phyloP scores from a whole-genome alignment of 306 rosid species.

The Cicer pinnatifidum region DNA sequence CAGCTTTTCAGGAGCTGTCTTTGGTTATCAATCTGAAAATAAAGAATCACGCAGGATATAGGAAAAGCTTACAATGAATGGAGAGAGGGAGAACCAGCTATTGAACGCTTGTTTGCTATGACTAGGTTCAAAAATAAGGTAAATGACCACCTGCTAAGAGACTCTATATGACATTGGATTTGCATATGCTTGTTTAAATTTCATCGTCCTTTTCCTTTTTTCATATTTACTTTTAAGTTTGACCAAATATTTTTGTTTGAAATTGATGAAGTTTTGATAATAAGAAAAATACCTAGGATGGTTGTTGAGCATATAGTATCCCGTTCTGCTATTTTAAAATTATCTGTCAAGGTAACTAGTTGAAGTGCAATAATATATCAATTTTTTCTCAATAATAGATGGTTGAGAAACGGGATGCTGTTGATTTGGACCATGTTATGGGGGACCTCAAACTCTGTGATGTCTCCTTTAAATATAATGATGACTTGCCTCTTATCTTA shows the following conservation, averaged over 20 bases:
- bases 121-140: constrained; percentile 67
- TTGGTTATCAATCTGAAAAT: constrained; percentile 63
- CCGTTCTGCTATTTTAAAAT: constrained; percentile 17
- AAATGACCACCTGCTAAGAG: constrained; percentile 21
- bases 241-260: constrained; percentile 25
- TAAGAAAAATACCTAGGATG: background rate
- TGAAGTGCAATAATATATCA: constrained; percentile 33
- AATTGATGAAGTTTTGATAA: constrained; percentile 14
- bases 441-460: constrained; percentile 79
- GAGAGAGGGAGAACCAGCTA: constrained; percentile 92
- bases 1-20: constrained; percentile 57
- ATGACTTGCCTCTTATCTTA: constrained; percentile 61
- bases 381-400: constrained; percentile 58
- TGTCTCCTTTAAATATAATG: constrained; percentile 71
- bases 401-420: constrained; percentile 66
- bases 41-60: constrained; percentile 74
- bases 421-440: constrained; percentile 58
- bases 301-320: constrained; percentile 18
- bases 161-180: constrained; percentile 5
- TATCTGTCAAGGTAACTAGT: constrained; percentile 19
- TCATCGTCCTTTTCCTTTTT: background rate
- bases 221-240: constrained; percentile 8
- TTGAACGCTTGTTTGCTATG: constrained; percentile 75
- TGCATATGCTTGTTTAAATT: constrained; percentile 12
- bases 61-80: constrained; percentile 91